A percentile compares a stretch with the other conserved stretches of the same genome.
phyloP scores from a whole-genome alignment of 2,329 filamentous ascomycete species.

The Stagonosporopsis tanaceti region DNA sequence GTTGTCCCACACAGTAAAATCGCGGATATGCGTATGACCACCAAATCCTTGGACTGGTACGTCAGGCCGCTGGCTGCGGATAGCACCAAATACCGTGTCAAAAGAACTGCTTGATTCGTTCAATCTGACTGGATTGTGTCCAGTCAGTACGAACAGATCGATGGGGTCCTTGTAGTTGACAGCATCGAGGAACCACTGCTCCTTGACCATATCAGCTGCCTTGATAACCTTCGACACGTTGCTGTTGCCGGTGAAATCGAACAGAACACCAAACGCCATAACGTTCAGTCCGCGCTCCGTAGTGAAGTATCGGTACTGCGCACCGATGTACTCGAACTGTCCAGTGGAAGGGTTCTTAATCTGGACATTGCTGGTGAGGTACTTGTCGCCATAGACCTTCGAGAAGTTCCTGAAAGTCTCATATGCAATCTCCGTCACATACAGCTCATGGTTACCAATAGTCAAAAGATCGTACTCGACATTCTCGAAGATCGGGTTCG shows the following conservation, averaged over 20 bases:
- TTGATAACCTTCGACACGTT: conserved; percentile 69
- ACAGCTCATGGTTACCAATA: conserved; percentile 72
- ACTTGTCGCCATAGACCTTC: conserved; percentile 63
- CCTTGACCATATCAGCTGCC: conserved; percentile 59
- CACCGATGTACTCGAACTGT: conserved; percentile 56
- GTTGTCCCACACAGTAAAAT: conserved; percentile 70
- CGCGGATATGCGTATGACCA: conserved; percentile 70
- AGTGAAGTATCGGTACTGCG: conserved; percentile 59
- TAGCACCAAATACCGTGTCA: conserved; percentile 63
- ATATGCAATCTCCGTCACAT: conserved; percentile 68
- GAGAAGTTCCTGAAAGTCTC: conserved; percentile 68
- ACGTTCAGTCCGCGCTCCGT: conserved; percentile 56
- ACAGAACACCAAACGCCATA: conserved; percentile 62
- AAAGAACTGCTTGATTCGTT: conserved; percentile 56
- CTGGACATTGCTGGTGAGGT: conserved; percentile 63
- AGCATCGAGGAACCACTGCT: conserved; percentile 68
- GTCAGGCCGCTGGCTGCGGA: conserved; percentile 63
- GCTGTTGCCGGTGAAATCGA: conserved; percentile 64
- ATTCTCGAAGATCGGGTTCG: conserved; percentile 62
- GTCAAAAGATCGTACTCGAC: conserved; percentile 63
- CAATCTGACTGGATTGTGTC: conserved; percentile 67
- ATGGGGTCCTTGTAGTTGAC: conserved; percentile 64
- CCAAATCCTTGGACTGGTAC: conserved; percentile 72
- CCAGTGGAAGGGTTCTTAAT: conserved; percentile 55
- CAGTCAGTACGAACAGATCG: conserved; percentile 70